These are phyloP conservation scores for Ceratobasidium sp. DNA, from an alignment of 1,284 basidiomycete genomes.

Conservation along the genomic window DNA sequence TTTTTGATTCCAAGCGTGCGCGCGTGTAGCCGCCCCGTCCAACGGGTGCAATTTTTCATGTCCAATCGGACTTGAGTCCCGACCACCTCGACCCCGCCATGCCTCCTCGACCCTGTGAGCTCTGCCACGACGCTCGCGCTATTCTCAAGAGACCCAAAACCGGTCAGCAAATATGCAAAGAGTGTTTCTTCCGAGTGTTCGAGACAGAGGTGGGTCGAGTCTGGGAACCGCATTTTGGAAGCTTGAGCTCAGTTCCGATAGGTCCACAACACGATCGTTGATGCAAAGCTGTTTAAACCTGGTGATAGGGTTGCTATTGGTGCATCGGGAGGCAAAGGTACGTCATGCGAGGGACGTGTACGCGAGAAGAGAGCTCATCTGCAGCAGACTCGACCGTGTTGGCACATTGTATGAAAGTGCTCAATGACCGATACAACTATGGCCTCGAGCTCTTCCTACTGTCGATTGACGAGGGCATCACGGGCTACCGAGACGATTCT, in stretches of 20 bases:
- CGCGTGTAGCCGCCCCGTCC: neutral
- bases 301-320: slow-evolving; percentile 98
- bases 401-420: slow-evolving; percentile 94
- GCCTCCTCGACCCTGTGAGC: slow-evolving; percentile 76
- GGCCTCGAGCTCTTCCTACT: slow-evolving; percentile 92
- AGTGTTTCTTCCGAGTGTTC: slow-evolving; percentile 97
- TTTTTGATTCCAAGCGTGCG: neutral
- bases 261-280: slow-evolving; percentile 93
- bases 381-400: slow-evolving; percentile 93
- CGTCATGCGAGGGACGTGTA: slow-evolving; percentile 48
- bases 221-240: neutral
- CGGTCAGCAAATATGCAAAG: slow-evolving; percentile 94
- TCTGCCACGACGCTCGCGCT: slow-evolving; percentile 82
- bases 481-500: slow-evolving; percentile 97
- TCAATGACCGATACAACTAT: slow-evolving; percentile 95
- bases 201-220: slow-evolving; percentile 77
- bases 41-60: slow-evolving; percentile 3
- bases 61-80: neutral
- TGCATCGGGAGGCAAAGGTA: slow-evolving; percentile 97
- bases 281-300: slow-evolving; percentile 84
- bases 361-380: slow-evolving; percentile 25
- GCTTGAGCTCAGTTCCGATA: neutral
- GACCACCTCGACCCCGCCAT: slow-evolving; percentile 57
- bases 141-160: slow-evolving; percentile 97
- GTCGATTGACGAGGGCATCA: slow-evolving; percentile 99